phyloP scores from a whole-genome alignment of 2,329 filamentous ascomycete genomes.

The Calonectria ilicicola region DNA sequence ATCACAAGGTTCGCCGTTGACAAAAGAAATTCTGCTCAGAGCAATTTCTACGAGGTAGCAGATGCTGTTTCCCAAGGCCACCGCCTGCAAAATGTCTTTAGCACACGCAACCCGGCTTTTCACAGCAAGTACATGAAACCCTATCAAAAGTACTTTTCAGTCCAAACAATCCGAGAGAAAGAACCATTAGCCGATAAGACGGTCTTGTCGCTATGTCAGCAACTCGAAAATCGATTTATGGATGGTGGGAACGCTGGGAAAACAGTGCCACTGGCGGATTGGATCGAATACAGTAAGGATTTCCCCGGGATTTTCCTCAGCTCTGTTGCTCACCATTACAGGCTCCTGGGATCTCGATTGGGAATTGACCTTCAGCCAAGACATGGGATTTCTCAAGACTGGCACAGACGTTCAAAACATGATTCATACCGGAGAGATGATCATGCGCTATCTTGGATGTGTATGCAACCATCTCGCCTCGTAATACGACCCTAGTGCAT shows the following conservation, averaged over 20 bases:
- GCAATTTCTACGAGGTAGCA: constrained; percentile 11
- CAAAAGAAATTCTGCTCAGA: constrained; percentile 7
- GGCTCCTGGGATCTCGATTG: constrained; percentile 11
- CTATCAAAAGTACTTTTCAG: constrained; percentile 12
- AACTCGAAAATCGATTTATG: constrained; percentile 12
- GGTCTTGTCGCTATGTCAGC: neutral
- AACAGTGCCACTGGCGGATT: constrained; percentile 2
- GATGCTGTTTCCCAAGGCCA: constrained; percentile 8
- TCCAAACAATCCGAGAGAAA: neutral
- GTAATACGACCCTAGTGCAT: neutral
- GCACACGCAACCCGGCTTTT: constrained; percentile 4
- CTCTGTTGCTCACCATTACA: neutral
- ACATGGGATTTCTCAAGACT: constrained; percentile 13
- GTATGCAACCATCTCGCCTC: neutral
- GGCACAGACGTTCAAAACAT: constrained; percentile 4
- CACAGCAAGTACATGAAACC: constrained; percentile 14
- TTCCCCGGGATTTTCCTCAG: neutral
- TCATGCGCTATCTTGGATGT: constrained; percentile 12
- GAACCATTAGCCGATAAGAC: constrained; percentile 4
- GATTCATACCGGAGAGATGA: constrained; percentile 13
- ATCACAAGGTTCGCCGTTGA: neutral
- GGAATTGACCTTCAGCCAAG: constrained; percentile 11
- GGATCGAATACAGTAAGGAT: constrained; percentile 11
- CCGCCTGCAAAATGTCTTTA: constrained; percentile 13
- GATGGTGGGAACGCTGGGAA: neutral